These are phyloP conservation scores for Apocynum venetum DNA, from an alignment of 257 asterid genomes.

Conservation along the genomic window DNA sequence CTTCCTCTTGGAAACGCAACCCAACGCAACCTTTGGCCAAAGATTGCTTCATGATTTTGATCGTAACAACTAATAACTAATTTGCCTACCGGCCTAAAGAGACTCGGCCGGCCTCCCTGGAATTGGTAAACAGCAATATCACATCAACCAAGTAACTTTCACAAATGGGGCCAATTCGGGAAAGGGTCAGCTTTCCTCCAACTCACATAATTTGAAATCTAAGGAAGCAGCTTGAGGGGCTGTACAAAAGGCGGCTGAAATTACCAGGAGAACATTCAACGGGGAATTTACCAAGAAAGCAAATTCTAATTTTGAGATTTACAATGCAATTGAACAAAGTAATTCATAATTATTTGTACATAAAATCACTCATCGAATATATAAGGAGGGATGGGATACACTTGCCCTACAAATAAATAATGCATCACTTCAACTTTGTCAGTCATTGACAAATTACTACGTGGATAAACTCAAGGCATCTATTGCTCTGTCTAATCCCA, in stretches of 20 bases:
- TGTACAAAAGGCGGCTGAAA: slow-evolving; percentile 18
- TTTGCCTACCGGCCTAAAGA: not conserved
- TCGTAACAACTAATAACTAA: not conserved
- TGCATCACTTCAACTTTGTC: not conserved
- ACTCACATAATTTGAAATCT: too few species aligned
- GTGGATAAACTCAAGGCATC: slow-evolving; percentile 55
- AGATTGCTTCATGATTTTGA: not conserved
- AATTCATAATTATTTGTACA: slow-evolving; percentile 14
- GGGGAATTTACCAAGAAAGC: not conserved
- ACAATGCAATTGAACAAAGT: slow-evolving; percentile 10
- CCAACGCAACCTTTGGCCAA: not conserved
- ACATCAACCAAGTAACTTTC: not conserved
- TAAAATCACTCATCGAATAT: slow-evolving; percentile 8
- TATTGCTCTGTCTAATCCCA: slow-evolving; percentile 51
- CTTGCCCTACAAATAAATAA: slow-evolving; percentile 6
- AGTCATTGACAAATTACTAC: slow-evolving; percentile 21
- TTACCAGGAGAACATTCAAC: slow-evolving; percentile 4
- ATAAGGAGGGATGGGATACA: slow-evolving; percentile 4
- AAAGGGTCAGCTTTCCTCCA: not conserved
- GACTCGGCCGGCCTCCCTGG: not conserved
- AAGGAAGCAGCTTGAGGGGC: not conserved
- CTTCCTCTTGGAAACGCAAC: not conserved
- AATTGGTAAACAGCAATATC: not conserved
- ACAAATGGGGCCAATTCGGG: not conserved
- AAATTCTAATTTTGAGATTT: slow-evolving; percentile 13